phyloP scores from a whole-genome alignment of 139 green algal species.

The Spirogloea muscicola region DNA sequence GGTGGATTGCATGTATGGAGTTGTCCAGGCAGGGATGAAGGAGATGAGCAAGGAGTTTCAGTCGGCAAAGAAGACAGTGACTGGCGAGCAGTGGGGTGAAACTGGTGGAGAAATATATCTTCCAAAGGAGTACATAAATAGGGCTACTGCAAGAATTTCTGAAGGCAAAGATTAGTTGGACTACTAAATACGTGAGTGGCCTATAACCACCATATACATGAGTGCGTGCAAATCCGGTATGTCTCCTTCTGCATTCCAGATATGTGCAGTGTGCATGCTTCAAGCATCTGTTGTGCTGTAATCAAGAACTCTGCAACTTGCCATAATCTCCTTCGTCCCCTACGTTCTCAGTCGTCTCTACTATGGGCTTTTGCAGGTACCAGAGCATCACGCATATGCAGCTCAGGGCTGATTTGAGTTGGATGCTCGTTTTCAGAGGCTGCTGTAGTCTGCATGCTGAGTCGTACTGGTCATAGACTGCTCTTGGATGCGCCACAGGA shows the following conservation, averaged over 20 bases:
- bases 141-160: background rate
- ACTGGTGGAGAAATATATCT: constrained; percentile 46
- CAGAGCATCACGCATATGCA: no score
- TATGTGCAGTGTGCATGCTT: constrained; percentile 1
- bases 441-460: background rate
- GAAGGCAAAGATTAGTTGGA: background rate
- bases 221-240: background rate
- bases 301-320: no score
- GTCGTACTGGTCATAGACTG: constrained; percentile 1
- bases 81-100: constrained; percentile 36
- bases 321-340: no score
- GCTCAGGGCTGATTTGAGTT: background rate
- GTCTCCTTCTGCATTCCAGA: background rate
- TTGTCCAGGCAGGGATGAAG: constrained; percentile 39
- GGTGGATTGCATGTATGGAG: background rate
- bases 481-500: background rate
- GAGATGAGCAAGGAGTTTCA: constrained; percentile 44
- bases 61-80: constrained; percentile 36
- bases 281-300: no score
- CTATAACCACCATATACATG: background rate
- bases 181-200: background rate
- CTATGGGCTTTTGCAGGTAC: no score
- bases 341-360: no score
- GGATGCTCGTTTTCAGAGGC: background rate
- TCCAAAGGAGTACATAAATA: constrained; percentile 28